phyloP scores from a whole-genome alignment of 345 rosid species.

The Eucalyptus cloeziana region DNA sequence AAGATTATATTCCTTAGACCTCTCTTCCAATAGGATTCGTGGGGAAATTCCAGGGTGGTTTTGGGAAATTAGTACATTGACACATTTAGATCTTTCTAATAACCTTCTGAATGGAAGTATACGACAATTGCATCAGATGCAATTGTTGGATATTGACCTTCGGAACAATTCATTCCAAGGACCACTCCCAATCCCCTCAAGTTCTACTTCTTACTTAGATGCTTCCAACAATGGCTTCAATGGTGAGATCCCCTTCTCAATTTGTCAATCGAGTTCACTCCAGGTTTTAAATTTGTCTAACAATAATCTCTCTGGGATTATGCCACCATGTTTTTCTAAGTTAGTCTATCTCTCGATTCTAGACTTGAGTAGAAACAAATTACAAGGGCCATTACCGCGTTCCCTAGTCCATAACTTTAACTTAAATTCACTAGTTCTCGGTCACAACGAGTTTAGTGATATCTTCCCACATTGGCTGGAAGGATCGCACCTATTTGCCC shows the following conservation, averaged over 20 bases:
- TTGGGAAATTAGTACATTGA: neutral
- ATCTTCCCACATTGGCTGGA: neutral
- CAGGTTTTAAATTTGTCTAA: neutral
- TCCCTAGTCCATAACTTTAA: neutral
- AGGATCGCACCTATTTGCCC: fast-evolving
- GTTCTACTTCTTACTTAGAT: neutral
- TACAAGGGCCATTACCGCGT: neutral
- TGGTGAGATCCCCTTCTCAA: neutral
- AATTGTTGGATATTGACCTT: neutral
- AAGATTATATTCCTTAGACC: neutral
- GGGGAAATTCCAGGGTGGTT: neutral
- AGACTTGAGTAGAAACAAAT: neutral
- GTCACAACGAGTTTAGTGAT: neutral
- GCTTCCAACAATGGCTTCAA: neutral
- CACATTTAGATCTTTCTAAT: neutral
- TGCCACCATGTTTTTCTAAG: neutral
- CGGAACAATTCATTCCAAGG: neutral
- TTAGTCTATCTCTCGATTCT: neutral
- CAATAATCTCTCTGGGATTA: neutral
- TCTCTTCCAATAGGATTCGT: neutral
- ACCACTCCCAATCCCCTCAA: neutral
- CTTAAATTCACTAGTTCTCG: neutral
- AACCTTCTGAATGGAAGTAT: neutral
- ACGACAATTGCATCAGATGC: neutral
- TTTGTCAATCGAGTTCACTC: neutral